Percentiles rank a stretch among this genome's conserved stretches.
These are phyloP conservation scores for Vitis amurensis DNA, from an alignment of 164 flowering plant genomes.

Conservation along the genomic window DNA sequence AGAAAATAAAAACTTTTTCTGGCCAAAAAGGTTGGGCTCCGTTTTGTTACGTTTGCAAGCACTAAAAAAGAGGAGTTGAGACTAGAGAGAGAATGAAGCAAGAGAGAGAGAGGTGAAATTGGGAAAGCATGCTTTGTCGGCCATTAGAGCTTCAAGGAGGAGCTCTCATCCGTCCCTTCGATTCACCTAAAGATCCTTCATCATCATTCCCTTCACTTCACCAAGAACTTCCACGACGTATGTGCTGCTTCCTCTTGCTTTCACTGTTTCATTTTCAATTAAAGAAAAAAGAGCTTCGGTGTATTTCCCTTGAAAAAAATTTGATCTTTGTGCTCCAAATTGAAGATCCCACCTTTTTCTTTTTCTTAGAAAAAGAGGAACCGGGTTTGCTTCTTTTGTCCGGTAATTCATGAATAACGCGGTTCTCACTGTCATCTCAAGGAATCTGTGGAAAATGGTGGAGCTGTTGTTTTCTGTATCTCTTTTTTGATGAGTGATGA, in stretches of 20 bases:
- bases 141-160: conserved; percentile 52
- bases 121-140: conserved; percentile 52
- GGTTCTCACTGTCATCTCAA: conserved; percentile 11
- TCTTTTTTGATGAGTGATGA: conserved; percentile 19
- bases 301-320: not conserved
- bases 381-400: conserved; percentile 11
- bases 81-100: conserved; percentile 4
- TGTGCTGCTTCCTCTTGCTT: not conserved
- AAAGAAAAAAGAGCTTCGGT: conserved; percentile 2
- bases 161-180: conserved; percentile 19
- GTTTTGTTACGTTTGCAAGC: conserved; percentile 4
- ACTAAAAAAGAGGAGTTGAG: conserved; percentile 9
- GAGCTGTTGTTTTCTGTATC: conserved; percentile 19
- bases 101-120: conserved; percentile 15
- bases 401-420: conserved; percentile 15
- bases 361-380: conserved; percentile 10
- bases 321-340: not conserved
- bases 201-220: not conserved
- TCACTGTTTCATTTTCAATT: not conserved
- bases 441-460: conserved; percentile 19
- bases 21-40: conserved; percentile 1
- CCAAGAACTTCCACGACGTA: not conserved
- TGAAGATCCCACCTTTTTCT: conserved; percentile 17
- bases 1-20: conserved; percentile 5
- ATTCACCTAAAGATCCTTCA: conserved; percentile 13